Base-by-base conservation (phyloP, 805 yeast species). In the Komagataella kurtzmanii region DNA sequence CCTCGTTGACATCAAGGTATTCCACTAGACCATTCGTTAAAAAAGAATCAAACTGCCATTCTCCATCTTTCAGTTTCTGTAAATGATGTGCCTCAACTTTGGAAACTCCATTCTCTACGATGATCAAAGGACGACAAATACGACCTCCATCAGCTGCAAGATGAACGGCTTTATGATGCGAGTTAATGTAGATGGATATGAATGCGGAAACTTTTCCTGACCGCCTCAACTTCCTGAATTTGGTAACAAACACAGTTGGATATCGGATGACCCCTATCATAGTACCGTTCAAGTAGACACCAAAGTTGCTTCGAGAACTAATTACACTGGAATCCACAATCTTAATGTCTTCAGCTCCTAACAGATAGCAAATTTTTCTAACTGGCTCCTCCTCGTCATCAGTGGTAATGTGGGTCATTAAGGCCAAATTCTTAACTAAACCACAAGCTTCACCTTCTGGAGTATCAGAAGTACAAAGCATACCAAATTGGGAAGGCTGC, bases 361-460 rank as follows among this genome's bases (percentile, higher is more conserved):
- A 73, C 24, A 84, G 70, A 58, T 73, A 85, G 61, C 97, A 88
- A 40, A 90, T 71, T 52, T 77, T 78, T 55, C 75, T 78, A 45
- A 93, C 80, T 17, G 99, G 98, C 7, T 75, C 86, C 61, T 91
- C 97, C 66, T 93, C 99, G 60, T 88, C 97, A 68, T 93, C 99
- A 1, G 99, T 91, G 3, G 99, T 93, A 61, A 93, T 93, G 68
- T 93, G 99, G 8, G 99, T 93, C 99, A 93, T 93, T 48, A 93
- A 75, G 1, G 99, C 99, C 65, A 93, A 73, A 64, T 93, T 93
- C 70, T 93, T 93, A 44, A 93, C 99, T 67, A 93, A 77, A 63
- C 99, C 99, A 80, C 99, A 93, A 0, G 99, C 99, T 69, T 93
- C 99, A 76, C 99, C 99, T 77, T 93, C 99, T 1, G 99, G 99